Evolutionary conservation across 495 filamentous ascomycete genomes (phyloP).

Genomic region (Penicillium robsamsonii): DNA sequence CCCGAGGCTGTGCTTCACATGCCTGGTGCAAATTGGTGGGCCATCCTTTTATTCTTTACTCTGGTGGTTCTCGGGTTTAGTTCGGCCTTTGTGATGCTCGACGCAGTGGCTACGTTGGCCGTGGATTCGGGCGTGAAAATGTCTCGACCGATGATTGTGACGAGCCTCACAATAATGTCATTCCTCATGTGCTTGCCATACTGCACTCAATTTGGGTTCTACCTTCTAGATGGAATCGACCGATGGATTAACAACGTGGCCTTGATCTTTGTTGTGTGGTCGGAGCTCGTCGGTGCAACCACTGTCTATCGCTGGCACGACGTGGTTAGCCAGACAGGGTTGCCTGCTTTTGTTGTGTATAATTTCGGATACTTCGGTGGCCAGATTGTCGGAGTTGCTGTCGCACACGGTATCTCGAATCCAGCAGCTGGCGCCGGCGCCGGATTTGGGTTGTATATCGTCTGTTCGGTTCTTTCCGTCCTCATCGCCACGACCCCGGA

Average conservation of each 20-base stretch:
- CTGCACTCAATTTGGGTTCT: constrained; percentile 29
- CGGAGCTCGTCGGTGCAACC: constrained; percentile 25
- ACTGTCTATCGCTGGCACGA: constrained; percentile 31
- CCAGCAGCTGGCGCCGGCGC: constrained; percentile 29
- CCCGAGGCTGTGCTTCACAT: constrained; percentile 39
- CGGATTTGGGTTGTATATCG: constrained; percentile 28
- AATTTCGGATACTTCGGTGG: constrained; percentile 38
- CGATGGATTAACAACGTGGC: constrained; percentile 29
- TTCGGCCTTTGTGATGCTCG: constrained; percentile 30
- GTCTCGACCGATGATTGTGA: constrained; percentile 26
- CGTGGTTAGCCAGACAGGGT: constrained; percentile 31
- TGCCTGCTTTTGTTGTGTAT: constrained; percentile 28
- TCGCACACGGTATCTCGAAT: constrained; percentile 29
- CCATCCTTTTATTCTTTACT: constrained; percentile 38
- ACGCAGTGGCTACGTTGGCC: constrained; percentile 23
- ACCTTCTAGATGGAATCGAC: constrained; percentile 28
- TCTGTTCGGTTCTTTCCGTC: constrained; percentile 13
- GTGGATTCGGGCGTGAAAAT: constrained; percentile 24
- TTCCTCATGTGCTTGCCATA: constrained; percentile 30
- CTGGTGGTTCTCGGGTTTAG: constrained; percentile 30
- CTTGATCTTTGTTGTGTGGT: constrained; percentile 30
- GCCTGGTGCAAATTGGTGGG: constrained; percentile 42
- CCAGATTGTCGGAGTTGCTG: constrained; percentile 32
- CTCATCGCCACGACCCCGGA: constrained; percentile 24
- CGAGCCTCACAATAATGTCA: constrained; percentile 21